A percentile compares a stretch with the other conserved stretches of the same genome.
phyloP scores from a whole-genome alignment of 176 grass and related monocot species.

The Bonia amplexicaulis region DNA sequence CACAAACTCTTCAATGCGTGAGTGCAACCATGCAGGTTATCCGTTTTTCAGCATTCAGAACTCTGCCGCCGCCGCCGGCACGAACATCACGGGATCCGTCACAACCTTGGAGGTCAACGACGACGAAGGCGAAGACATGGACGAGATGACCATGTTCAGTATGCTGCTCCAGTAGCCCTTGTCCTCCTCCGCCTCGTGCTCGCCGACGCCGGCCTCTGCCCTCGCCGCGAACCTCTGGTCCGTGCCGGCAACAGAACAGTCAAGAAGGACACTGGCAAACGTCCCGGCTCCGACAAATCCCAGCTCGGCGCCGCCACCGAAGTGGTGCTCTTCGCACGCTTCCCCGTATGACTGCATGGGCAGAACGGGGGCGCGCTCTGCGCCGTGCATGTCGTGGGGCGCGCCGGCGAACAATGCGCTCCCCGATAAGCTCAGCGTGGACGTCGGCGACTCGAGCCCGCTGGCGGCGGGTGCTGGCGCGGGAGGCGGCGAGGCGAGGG shows the following conservation, averaged over 20 bases:
- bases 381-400: neutral
- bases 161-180: conserved; percentile 72
- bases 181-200: conserved; percentile 33
- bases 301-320: neutral
- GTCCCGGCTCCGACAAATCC: neutral
- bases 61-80: neutral
- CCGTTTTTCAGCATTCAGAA: conserved; percentile 3
- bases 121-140: conserved; percentile 40
- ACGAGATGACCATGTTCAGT: conserved; percentile 51
- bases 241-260: neutral
- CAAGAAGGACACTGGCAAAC: conserved; percentile 2
- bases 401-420: conserved; percentile 1
- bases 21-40: neutral
- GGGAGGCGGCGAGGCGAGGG: neutral
- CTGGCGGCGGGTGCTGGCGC: neutral
- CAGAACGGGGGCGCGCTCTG: neutral
- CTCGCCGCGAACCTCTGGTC: conserved; percentile 2
- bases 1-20: neutral
- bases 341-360: neutral
- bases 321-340: conserved; percentile 11
- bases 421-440: conserved; percentile 60
- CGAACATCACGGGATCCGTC: conserved; percentile 8
- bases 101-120: conserved; percentile 24
- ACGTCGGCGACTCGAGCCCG: conserved; percentile 57
- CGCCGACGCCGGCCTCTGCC: neutral